Evolutionary conservation across 345 rosid genomes (phyloP).

Genomic region (Barbarea vulgaris): DNA sequence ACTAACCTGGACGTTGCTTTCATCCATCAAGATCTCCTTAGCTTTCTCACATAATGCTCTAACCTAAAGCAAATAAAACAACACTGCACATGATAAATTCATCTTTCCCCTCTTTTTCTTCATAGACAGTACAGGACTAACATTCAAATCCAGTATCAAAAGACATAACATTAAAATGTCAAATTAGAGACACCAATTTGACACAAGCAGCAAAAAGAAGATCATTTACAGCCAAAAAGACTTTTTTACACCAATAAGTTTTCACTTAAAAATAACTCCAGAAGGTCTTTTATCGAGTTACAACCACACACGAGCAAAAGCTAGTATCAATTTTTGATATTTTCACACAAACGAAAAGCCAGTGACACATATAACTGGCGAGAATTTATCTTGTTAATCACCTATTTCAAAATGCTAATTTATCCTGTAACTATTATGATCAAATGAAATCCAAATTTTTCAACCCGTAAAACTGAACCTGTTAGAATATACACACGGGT

Average conservation of each 20-base stretch:
- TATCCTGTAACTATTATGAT: background rate
- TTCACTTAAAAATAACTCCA: background rate
- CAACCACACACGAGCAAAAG: background rate
- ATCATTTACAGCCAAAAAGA: background rate
- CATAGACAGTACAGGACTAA: background rate
- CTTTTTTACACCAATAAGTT: background rate
- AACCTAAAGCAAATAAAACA: conserved; percentile 52
- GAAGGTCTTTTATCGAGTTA: background rate
- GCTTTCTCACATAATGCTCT: conserved; percentile 95
- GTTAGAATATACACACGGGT: background rate
- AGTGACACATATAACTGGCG: background rate
- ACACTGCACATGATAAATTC: conserved; percentile 12
- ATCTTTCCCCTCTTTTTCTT: background rate
- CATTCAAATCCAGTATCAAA: background rate
- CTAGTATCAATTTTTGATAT: background rate
- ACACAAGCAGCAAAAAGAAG: conserved; percentile 6
- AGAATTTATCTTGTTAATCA: background rate
- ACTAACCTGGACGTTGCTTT: conserved; percentile 97
- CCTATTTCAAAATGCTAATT: background rate
- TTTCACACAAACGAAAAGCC: background rate
- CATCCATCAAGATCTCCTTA: conserved; percentile 94
- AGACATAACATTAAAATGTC: background rate
- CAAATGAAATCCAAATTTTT: background rate
- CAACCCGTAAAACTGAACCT: conserved; percentile 4
- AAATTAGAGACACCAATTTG: background rate